Evolutionary conservation across 148 eudicot species (phyloP).

Genomic region (Rheum nobile): DNA sequence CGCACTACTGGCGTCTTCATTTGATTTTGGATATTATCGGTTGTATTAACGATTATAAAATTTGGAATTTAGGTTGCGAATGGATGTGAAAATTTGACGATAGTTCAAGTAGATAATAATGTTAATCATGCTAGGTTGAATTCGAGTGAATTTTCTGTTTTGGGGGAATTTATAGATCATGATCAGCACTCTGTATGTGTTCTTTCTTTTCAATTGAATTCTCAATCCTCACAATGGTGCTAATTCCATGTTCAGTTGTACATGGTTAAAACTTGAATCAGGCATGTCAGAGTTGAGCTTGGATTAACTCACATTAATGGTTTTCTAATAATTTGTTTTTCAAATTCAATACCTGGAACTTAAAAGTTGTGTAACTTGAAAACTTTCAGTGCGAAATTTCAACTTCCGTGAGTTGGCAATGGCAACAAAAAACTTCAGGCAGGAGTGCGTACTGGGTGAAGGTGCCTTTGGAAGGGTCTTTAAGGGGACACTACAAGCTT

Average conservation of each 20-base stretch:
- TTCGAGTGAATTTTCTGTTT: background rate
- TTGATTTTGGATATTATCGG: background rate
- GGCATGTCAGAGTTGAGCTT: background rate
- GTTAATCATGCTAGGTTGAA: background rate
- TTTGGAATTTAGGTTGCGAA: background rate
- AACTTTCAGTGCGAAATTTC: slow-evolving; percentile 25
- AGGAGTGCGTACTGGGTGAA: slow-evolving; percentile 71
- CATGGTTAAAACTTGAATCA: background rate
- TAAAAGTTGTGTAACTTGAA: background rate
- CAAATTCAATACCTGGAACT: background rate
- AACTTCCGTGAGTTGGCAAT: slow-evolving; percentile 65
- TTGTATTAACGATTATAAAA: background rate
- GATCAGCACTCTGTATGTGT: background rate
- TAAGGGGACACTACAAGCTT: slow-evolving; percentile 49
- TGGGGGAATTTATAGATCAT: background rate
- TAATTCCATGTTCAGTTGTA: background rate
- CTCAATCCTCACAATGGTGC: background rate
- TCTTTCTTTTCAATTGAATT: background rate
- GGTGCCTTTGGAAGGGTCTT: slow-evolving; percentile 64
- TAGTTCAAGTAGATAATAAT: background rate
- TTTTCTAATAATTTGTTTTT: background rate
- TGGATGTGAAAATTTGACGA: background rate
- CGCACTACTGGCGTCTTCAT: background rate
- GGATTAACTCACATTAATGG: background rate
- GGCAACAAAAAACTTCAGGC: slow-evolving; percentile 73